A percentile compares a stretch with the other conserved stretches of the same genome.
These are phyloP conservation scores for Volvox reticuliferus DNA, from an alignment of 139 green algal species.

Conservation along the genomic window DNA sequence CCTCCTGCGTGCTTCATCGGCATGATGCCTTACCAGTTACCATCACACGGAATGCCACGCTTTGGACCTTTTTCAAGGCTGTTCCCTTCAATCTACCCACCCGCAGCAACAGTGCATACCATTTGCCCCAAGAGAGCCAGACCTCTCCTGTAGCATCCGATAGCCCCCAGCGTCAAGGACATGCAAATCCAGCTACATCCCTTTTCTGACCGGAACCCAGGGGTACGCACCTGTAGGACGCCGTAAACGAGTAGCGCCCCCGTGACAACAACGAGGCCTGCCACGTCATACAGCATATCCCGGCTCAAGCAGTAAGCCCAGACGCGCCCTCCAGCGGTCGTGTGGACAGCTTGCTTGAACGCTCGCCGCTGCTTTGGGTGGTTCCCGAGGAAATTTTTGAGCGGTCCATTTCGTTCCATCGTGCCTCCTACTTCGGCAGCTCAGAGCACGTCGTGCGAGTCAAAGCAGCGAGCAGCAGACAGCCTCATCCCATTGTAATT, in stretches of 20 bases:
- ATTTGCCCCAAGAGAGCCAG: too few species aligned
- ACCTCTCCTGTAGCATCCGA: too few species aligned
- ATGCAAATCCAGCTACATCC: too few species aligned
- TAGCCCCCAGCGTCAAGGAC: too few species aligned
- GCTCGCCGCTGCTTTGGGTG: neutral
- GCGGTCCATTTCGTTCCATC: neutral
- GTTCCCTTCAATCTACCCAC: too few species aligned
- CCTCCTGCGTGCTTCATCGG: too few species aligned
- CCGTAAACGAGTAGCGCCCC: conserved; percentile 74
- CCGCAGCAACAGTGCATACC: too few species aligned
- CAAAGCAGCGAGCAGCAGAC: neutral
- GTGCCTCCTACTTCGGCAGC: neutral
- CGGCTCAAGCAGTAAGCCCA: neutral
- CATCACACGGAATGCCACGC: too few species aligned
- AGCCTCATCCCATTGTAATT: neutral
- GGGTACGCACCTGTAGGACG: conserved; percentile 65
- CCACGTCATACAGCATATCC: neutral
- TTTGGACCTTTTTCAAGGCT: too few species aligned
- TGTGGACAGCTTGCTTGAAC: neutral
- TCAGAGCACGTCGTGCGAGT: neutral
- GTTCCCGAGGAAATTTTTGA: neutral
- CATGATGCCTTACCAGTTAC: too few species aligned
- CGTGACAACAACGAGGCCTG: conserved; percentile 57
- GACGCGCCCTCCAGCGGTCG: neutral
- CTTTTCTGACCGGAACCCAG: neutral